These are phyloP conservation scores for Kluyveromyces marxianus DNA, from an alignment of 1,139 yeast genomes.

Conservation along the genomic window DNA sequence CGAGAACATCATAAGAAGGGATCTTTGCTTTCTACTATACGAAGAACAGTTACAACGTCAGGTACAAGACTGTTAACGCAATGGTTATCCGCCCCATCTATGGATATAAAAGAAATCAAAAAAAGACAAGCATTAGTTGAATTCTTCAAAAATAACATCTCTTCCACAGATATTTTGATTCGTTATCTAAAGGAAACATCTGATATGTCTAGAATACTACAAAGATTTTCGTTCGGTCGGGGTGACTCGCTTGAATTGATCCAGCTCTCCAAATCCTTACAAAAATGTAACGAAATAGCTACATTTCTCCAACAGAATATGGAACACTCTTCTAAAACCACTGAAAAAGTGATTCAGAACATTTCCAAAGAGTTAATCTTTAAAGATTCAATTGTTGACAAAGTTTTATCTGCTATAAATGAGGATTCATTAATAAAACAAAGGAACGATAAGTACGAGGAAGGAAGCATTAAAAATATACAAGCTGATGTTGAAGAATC, in stretches of 20 bases:
- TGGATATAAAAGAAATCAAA: slow-evolving; percentile 47
- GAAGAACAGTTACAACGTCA: slow-evolving; percentile 68
- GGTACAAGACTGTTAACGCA: slow-evolving; percentile 72
- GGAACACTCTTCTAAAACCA: slow-evolving; percentile 3
- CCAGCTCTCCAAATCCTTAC: slow-evolving; percentile 37
- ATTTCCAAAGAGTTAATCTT: slow-evolving; percentile 13
- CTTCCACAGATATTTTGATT: slow-evolving; percentile 33
- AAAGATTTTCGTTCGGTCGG: slow-evolving; percentile 41
- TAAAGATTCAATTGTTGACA: slow-evolving; percentile 16
- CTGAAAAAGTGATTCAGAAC: slow-evolving; percentile 7
- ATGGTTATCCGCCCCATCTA: slow-evolving; percentile 80
- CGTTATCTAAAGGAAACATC: slow-evolving; percentile 34
- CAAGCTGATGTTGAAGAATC: not conserved
- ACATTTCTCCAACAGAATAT: not conserved
- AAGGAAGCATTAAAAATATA: not conserved
- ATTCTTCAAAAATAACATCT: slow-evolving; percentile 39
- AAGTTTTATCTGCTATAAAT: slow-evolving; percentile 18
- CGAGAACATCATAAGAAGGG: slow-evolving; percentile 58
- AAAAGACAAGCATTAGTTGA: slow-evolving; percentile 58
- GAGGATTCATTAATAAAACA: slow-evolving; percentile 16
- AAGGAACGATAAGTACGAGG: slow-evolving; percentile 5
- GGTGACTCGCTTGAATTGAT: slow-evolving; percentile 41
- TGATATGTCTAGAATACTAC: slow-evolving; percentile 50
- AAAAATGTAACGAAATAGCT: slow-evolving; percentile 16
- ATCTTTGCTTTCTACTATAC: slow-evolving; percentile 59